Conservation (phyloP, 345 rosid species). For the Clausena lansium region DNA sequence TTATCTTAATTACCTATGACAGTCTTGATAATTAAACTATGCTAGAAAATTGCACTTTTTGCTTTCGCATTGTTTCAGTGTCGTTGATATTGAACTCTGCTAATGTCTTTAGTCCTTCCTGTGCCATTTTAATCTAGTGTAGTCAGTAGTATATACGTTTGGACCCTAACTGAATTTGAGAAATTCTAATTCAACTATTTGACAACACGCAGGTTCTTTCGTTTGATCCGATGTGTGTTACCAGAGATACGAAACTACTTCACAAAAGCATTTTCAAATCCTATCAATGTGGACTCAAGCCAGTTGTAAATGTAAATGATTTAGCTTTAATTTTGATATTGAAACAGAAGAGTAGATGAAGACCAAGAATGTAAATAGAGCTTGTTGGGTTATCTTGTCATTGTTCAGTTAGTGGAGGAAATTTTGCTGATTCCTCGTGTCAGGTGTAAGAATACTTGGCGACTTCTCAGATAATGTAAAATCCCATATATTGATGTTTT, state of each 20-base stretch:
- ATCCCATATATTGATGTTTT: not conserved
- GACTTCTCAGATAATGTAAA: not conserved
- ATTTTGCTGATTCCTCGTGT: not conserved
- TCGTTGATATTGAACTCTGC: not conserved
- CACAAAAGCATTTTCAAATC: slow-evolving; percentile 35
- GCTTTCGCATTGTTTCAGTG: not conserved
- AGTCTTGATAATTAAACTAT: too few species aligned
- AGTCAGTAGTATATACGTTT: not conserved
- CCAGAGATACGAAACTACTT: slow-evolving; percentile 56
- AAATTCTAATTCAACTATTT: not conserved
- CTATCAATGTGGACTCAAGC: slow-evolving; percentile 26
- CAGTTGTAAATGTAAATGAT: slow-evolving; percentile 19
- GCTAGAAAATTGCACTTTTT: not conserved
- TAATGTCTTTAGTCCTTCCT: not conserved
- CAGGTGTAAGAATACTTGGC: not conserved
- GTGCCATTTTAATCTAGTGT: not conserved
- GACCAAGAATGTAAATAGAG: slow-evolving; percentile 18
- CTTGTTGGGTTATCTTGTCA: not conserved
- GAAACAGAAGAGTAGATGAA: not conserved
- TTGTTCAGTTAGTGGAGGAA: not conserved
- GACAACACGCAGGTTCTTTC: slow-evolving; percentile 43
- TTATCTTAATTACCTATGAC: too few species aligned
- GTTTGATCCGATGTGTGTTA: slow-evolving; percentile 38
- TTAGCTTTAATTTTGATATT: not conserved
- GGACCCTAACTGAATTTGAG: not conserved